Percentiles rank a stretch among this genome's conserved stretches.
These are phyloP conservation scores for Phellopilus nigrolimitatus DNA, from an alignment of 1,284 basidiomycete genomes.

Conservation along the genomic window DNA sequence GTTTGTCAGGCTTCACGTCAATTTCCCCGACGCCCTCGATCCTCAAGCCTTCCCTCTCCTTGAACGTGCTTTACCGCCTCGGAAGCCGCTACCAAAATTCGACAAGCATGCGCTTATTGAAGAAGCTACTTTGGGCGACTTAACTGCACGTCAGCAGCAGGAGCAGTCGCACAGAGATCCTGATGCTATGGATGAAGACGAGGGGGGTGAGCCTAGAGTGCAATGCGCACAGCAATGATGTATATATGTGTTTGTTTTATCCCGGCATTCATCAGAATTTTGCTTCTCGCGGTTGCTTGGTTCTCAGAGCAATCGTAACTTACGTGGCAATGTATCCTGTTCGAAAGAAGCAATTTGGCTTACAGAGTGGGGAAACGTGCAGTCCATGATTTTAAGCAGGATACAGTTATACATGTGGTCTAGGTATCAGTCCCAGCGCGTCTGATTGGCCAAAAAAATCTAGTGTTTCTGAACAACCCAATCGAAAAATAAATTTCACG, in stretches of 20 bases:
- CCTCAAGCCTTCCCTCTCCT: conserved; percentile 67
- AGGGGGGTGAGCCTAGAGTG: conserved; percentile 66
- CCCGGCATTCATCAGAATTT: not conserved
- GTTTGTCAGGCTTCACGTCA: conserved; percentile 83
- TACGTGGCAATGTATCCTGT: too few species aligned
- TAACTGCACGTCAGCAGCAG: conserved; percentile 71
- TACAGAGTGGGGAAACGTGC: too few species aligned
- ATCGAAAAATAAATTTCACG: not conserved
- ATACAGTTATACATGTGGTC: too few species aligned
- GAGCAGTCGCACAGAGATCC: conserved; percentile 44
- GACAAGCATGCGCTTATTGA: conserved; percentile 71
- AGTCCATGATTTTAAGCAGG: too few species aligned
- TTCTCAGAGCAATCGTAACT: not conserved
- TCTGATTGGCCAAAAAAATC: not conserved
- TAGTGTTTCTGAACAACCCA: not conserved
- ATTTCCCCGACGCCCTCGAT: conserved; percentile 86
- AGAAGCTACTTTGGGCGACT: conserved; percentile 83
- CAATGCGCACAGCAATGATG: conserved; percentile 79
- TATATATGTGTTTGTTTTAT: not conserved
- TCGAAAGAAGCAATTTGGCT: too few species aligned
- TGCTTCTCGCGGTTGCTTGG: not conserved
- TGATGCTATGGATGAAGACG: conserved; percentile 87
- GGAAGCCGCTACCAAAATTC: conserved; percentile 67
- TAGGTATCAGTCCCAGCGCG: too few species aligned
- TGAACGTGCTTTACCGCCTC: conserved; percentile 84